Base-by-base conservation (phyloP, 805 yeast genomes). In the Sugiyamaella boreocaroliniensis region DNA sequence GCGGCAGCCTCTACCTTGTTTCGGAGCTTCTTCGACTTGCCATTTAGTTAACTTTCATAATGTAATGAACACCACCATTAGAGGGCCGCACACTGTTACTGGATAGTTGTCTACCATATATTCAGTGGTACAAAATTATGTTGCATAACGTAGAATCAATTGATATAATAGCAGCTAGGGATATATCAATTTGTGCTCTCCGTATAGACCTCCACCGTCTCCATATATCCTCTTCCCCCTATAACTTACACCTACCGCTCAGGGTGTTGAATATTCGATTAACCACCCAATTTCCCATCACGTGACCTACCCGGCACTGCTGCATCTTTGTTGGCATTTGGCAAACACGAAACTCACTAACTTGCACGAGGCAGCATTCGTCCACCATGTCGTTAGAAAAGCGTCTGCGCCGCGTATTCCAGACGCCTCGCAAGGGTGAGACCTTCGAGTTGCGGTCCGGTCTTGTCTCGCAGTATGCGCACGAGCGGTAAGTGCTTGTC, bases 401-500 rank as follows among this genome's bases (percentile, higher is more conserved):
- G 58, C 72, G 78, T 56, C 69, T 82, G 52, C 71, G 83, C 53
- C 76, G 75, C 66, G 74, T 81, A 59, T 80, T 82, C 65, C 78
- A 79, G 57, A 68, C 77, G 29, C 85, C 85, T 19, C 73, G 75
- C 45, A 79, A 79, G 63, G 85, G 83, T 49, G 71, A 93, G 70
- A 82, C 96, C n/a, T 87, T 79, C 62, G 99, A 93, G 70, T 79
- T 93, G 62, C 81, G 90, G 60, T 81, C 81, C 34, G 98, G 97
- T 1, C 76, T 93, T 50, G 97, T 90, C 4, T 89, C 97, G 8
- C 97, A 89, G 71, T 93, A 88, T 70, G 95, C 97, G 22, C 84
- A 81, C 59, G 98, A 95, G 64, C 67, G 75, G 66, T 64, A 57
- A 11, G 59, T 43, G 16, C 6, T 22, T 22, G 37, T 32, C 37